phyloP scores from a whole-genome alignment of 2,329 filamentous ascomycete species.

The Akanthomyces muscarius region DNA sequence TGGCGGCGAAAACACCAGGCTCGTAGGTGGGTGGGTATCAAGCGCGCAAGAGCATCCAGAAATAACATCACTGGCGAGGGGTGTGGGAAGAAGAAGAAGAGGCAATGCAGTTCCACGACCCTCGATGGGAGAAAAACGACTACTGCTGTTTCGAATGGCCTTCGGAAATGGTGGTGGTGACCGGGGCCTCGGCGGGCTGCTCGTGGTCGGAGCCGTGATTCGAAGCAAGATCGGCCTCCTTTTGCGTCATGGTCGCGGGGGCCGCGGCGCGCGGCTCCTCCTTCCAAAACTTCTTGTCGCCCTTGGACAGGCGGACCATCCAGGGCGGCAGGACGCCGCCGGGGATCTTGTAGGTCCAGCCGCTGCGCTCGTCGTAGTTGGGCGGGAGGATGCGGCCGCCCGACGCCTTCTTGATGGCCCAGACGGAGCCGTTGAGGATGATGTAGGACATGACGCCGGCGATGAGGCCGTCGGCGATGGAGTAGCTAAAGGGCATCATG shows the following conservation, averaged over 20 bases:
- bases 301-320: constrained; percentile 58
- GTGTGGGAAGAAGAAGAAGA: not conserved
- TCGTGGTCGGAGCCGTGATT: constrained; percentile 14
- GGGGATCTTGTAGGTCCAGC: constrained; percentile 73
- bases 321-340: constrained; percentile 74
- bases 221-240: constrained; percentile 14
- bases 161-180: constrained; percentile 6
- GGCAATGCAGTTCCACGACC: not conserved
- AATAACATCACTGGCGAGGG: constrained; percentile 18
- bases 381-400: constrained; percentile 68
- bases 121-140: not conserved
- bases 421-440: constrained; percentile 68
- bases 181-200: not conserved
- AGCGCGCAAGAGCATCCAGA: constrained; percentile 15
- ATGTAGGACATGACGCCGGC: constrained; percentile 75
- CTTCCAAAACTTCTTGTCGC: constrained; percentile 73
- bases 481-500: constrained; percentile 87
- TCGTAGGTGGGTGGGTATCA: constrained; percentile 13
- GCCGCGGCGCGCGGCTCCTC: constrained; percentile 22
- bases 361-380: constrained; percentile 73
- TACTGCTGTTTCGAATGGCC: constrained; percentile 1
- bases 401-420: constrained; percentile 61
- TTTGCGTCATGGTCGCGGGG: not conserved
- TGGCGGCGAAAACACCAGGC: constrained; percentile 10
- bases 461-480: constrained; percentile 82